Conservation (phyloP, 371 early-diverging fungal genomes). For the Mitosporidium daphniae region DNA sequence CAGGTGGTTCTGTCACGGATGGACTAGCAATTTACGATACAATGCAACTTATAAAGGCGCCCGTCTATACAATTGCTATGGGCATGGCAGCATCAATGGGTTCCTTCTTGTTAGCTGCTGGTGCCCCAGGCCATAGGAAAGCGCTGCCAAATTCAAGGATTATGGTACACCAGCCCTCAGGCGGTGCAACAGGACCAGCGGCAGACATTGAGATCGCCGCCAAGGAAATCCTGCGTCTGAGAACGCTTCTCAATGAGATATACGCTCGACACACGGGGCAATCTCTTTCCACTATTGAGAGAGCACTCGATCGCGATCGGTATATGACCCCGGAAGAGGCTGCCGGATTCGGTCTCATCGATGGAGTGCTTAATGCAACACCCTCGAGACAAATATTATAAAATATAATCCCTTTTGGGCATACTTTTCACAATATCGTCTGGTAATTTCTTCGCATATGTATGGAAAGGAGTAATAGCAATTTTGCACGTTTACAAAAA, state of each 20-base stretch:
- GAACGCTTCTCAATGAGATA: slow-evolving; percentile 43
- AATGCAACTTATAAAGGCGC: slow-evolving; percentile 20
- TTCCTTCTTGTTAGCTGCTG: slow-evolving; percentile 50
- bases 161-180: slow-evolving; percentile 62
- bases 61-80: slow-evolving; percentile 61
- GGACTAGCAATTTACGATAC: slow-evolving; percentile 4
- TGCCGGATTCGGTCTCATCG: slow-evolving; percentile 52
- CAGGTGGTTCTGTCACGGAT: slow-evolving; percentile 62
- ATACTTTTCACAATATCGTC: too few species aligned
- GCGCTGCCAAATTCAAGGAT: slow-evolving; percentile 58
- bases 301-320: slow-evolving; percentile 58
- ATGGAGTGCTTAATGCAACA: too few species aligned
- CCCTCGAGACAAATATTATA: too few species aligned
- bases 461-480: too few species aligned
- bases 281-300: slow-evolving; percentile 13
- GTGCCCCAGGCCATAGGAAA: slow-evolving; percentile 43
- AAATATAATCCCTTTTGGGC: too few species aligned
- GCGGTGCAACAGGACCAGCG: slow-evolving; percentile 80
- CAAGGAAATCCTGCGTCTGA: slow-evolving; percentile 47
- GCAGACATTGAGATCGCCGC: slow-evolving; percentile 85
- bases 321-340: slow-evolving; percentile 74
- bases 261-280: slow-evolving; percentile 50
- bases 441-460: too few species aligned
- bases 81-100: slow-evolving; percentile 94
- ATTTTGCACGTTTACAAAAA: too few species aligned